These are phyloP conservation scores for Saposhnikovia divaricata DNA, from an alignment of 129 eudicot species.

Conservation along the genomic window DNA sequence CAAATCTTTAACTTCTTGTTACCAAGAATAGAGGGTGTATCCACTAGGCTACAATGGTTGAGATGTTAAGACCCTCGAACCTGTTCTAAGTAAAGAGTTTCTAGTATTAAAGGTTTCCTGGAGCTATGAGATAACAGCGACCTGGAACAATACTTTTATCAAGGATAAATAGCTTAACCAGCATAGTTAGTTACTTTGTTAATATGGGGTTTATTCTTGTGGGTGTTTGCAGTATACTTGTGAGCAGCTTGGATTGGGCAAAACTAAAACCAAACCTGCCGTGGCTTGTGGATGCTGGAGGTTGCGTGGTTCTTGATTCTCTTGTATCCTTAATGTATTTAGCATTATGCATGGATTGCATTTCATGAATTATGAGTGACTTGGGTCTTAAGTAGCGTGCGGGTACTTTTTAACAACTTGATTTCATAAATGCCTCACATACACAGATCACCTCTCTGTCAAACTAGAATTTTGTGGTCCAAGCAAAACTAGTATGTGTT, in stretches of 20 bases:
- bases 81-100: background rate
- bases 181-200: background rate
- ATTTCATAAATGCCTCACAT: background rate
- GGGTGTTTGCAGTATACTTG: conserved; percentile 54
- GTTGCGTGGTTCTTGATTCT: conserved; percentile 69
- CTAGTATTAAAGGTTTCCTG: background rate
- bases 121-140: background rate
- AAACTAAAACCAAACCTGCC: conserved; percentile 64
- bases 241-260: conserved; percentile 68
- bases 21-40: background rate
- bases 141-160: background rate
- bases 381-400: background rate
- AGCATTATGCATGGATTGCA: background rate
- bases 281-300: conserved; percentile 84
- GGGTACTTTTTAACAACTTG: background rate
- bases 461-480: background rate
- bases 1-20: background rate
- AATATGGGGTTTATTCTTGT: background rate
- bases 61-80: background rate
- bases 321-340: conserved; percentile 55
- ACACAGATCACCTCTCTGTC: background rate
- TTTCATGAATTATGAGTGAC: background rate
- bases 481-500: background rate
- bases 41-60: background rate
- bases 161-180: background rate